phyloP scores from a whole-genome alignment of 345 rosid genomes.

The Cardamine occulta region DNA sequence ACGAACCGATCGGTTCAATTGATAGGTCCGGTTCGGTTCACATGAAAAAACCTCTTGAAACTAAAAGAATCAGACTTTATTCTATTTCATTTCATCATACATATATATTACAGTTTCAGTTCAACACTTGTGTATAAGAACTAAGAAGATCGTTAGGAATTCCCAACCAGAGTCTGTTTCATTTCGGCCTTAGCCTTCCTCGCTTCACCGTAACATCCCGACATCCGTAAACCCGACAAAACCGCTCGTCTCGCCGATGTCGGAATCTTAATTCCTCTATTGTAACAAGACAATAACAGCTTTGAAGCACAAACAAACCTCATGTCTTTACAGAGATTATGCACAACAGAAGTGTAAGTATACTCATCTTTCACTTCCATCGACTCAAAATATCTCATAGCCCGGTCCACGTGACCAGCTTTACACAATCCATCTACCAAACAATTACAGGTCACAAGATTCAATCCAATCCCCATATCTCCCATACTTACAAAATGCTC shows the following conservation, averaged over 20 bases:
- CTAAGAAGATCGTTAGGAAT: slow-evolving; percentile 39
- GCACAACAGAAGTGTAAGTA: slow-evolving; percentile 72
- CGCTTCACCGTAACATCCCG: slow-evolving; percentile 61
- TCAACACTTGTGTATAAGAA: slow-evolving; percentile 23
- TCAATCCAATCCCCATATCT: slow-evolving; percentile 52
- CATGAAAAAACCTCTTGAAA: slow-evolving; percentile 1
- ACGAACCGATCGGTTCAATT: slow-evolving; percentile 24
- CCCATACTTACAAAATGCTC: slow-evolving; percentile 61
- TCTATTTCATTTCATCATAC: slow-evolving; percentile 40
- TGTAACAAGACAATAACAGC: slow-evolving; percentile 65
- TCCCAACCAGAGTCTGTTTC: slow-evolving; percentile 47
- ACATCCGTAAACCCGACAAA: slow-evolving; percentile 60
- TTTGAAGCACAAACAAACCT: slow-evolving; percentile 67
- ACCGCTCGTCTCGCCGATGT: slow-evolving; percentile 71
- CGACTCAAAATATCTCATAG: slow-evolving; percentile 60
- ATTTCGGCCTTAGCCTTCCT: slow-evolving; percentile 61
- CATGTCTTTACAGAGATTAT: slow-evolving; percentile 75
- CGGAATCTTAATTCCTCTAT: slow-evolving; percentile 64
- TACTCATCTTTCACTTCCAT: slow-evolving; percentile 78
- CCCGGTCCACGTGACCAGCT: slow-evolving; percentile 60
- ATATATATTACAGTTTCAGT: slow-evolving; percentile 13
- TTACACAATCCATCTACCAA: slow-evolving; percentile 74
- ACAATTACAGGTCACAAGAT: slow-evolving; percentile 62
- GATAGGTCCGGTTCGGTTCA: background rate
- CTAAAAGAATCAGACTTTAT: slow-evolving; percentile 26